Evolutionary conservation across 2,329 filamentous ascomycete genomes (phyloP), one percentile per base, ranked within the genome.

Genomic region (Ascochyta rabiei): DNA sequence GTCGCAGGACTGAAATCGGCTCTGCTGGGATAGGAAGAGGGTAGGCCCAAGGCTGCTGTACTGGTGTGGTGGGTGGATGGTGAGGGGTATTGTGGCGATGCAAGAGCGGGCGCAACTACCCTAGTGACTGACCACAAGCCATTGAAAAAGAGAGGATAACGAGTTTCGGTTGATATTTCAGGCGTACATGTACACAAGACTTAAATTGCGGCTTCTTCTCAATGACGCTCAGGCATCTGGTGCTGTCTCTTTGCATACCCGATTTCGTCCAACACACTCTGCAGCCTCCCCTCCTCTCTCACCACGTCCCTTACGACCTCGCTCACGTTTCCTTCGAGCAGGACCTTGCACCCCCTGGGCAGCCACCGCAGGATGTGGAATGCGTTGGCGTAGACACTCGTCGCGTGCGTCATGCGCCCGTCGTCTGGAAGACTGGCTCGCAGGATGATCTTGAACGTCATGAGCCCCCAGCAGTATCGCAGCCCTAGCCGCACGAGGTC

Each of bases 291-390:
- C 62, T 80, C 77, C 63, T 78, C 77, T 34, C 68, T 68, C 21
- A 79, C 76, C 28, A 80, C 77, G 40, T 60, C 65, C 57, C 70
- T 69, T 13, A 80, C 76, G 57, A 74, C 70, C 26, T 74, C 67
- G 42, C 69, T 72, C 9, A 75, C 74, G 37, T 71, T 72, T 1
- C 77, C 78, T 53, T 76, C 69, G 6, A 80, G 59, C 23, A 71
- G 61, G 5, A 80, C 75, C 43, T 71, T 69, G 46, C 76, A 78
- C n/a, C 70, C 66, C 57, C 73, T 67, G 2, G 78, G 78, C 53
- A 80, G 58, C 77, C 78, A 80, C 13, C 77, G 58, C 33, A 80
- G 61, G 30, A 79, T 79, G 53, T 79, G 77, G 53, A 80, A 80
- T 0, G 77, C 77, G 51, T 79, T 79, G 13, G 77, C 77, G 51